Percentiles rank a stretch among this genome's conserved stretches.
Evolutionary conservation across 1,139 yeast species (phyloP).

Genomic region (Pneumocystis murina): DNA sequence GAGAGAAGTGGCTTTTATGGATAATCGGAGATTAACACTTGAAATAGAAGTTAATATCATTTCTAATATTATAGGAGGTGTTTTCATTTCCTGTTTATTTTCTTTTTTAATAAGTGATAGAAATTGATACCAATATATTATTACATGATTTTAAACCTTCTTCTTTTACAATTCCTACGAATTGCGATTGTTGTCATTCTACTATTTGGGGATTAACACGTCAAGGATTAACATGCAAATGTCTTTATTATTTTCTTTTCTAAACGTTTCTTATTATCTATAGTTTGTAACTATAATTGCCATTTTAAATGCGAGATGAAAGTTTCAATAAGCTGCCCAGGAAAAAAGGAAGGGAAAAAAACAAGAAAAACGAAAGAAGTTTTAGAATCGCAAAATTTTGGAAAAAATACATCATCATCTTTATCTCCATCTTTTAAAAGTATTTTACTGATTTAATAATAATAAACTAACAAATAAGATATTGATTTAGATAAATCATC

Average conservation of each 20-base stretch:
- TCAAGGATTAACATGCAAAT: slow-evolving; percentile 17
- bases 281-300: slow-evolving; percentile 17
- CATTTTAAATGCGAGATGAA: slow-evolving; percentile 19
- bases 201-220: slow-evolving; percentile 19
- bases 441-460: not conserved
- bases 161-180: slow-evolving; percentile 19
- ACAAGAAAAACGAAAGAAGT: slow-evolving; percentile 10
- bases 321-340: slow-evolving; percentile 17
- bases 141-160: slow-evolving; percentile 18
- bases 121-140: slow-evolving; percentile 23
- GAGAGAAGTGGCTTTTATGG: slow-evolving; percentile 54
- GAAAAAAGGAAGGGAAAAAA: slow-evolving; percentile 10
- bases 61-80: slow-evolving; percentile 57
- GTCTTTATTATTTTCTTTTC: not conserved
- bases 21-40: slow-evolving; percentile 52
- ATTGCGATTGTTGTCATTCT: slow-evolving; percentile 16
- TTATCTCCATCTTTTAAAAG: not conserved
- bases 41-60: slow-evolving; percentile 87
- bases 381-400: slow-evolving; percentile 1
- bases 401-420: not conserved
- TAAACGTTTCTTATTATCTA: not conserved
- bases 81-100: not conserved
- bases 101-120: slow-evolving; percentile 19
- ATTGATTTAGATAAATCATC: not conserved
- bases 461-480: not conserved